phyloP scores from a whole-genome alignment of 2,329 filamentous ascomycete species.

The Dichotomopilus funicola region DNA sequence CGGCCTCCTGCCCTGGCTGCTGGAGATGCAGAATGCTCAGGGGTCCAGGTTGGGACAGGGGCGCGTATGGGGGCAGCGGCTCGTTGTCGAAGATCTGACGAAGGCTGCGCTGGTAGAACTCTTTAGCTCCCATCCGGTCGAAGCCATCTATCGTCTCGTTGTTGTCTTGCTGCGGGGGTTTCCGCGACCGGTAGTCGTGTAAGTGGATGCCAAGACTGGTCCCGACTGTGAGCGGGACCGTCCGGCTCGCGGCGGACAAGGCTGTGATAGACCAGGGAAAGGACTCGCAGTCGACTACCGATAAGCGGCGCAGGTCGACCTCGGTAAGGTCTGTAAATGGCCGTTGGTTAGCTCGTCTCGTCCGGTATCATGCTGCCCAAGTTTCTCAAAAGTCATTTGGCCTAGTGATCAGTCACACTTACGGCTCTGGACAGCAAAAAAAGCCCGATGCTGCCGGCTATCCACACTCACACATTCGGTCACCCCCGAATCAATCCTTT shows the following conservation, averaged over 20 bases:
- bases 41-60: slow-evolving; percentile 72
- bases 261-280: slow-evolving; percentile 82
- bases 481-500: slow-evolving; percentile 64
- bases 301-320: slow-evolving; percentile 69
- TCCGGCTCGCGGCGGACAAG: slow-evolving; percentile 61
- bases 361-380: neutral
- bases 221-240: slow-evolving; percentile 72
- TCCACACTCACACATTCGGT: slow-evolving; percentile 82
- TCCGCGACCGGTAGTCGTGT: slow-evolving; percentile 61
- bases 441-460: slow-evolving; percentile 59
- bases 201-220: slow-evolving; percentile 77
- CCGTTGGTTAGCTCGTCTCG: slow-evolving; percentile 12
- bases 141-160: slow-evolving; percentile 34
- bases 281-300: slow-evolving; percentile 59
- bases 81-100: slow-evolving; percentile 44
- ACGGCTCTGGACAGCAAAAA: slow-evolving; percentile 72
- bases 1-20: slow-evolving; percentile 41
- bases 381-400: neutral
- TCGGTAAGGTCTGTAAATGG: slow-evolving; percentile 57
- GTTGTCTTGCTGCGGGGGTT: slow-evolving; percentile 27
- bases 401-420: slow-evolving; percentile 28
- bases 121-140: slow-evolving; percentile 23
- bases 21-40: slow-evolving; percentile 76
- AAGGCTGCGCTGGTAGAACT: slow-evolving; percentile 28
- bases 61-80: slow-evolving; percentile 55